Percentiles rank a stretch among this genome's conserved stretches.
Conservation (phyloP, 495 filamentous ascomycete genomes). For the Talaromyces wortmannii region DNA sequence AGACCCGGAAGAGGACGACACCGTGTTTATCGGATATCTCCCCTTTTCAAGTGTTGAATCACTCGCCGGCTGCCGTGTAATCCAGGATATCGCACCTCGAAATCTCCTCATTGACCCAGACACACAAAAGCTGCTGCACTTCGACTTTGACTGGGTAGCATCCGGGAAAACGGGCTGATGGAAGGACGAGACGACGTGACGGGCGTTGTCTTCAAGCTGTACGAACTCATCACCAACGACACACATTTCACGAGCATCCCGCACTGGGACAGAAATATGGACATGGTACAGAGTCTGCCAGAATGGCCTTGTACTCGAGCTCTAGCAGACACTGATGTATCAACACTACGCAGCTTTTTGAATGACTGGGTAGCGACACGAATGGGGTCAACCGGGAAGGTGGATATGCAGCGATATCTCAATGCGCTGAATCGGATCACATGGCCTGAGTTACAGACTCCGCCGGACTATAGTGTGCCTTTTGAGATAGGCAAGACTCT, state of each 20-base stretch:
- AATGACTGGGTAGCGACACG: conserved; percentile 12
- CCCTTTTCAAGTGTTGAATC: conserved; percentile 9
- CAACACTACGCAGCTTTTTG: conserved; percentile 14
- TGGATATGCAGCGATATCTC: conserved; percentile 12
- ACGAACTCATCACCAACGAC: conserved; percentile 35
- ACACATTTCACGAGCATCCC: conserved; percentile 11
- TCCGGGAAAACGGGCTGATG: conserved; percentile 9
- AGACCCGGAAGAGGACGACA: conserved; percentile 15
- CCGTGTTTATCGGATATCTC: conserved; percentile 11
- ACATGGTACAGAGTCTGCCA: conserved; percentile 13
- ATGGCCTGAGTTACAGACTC: conserved; percentile 13
- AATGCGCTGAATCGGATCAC: conserved; percentile 11
- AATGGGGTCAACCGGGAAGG: conserved; percentile 1
- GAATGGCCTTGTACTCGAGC: conserved; percentile 14
- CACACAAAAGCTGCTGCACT: conserved; percentile 26
- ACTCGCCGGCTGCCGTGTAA: conserved; percentile 7
- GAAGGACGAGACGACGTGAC: conserved; percentile 27
- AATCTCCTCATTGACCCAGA: conserved; percentile 20
- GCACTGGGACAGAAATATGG: conserved; percentile 11
- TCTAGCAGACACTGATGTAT: conserved; percentile 13
- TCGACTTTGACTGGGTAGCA: conserved; percentile 31
- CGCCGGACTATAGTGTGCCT: conserved; percentile 14
- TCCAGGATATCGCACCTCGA: conserved; percentile 16
- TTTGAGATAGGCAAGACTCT: conserved; percentile 10
- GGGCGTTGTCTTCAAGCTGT: conserved; percentile 27